These are phyloP conservation scores for Paracoccidioides lutzii DNA, from an alignment of 2,329 filamentous ascomycete species.

Conservation along the genomic window DNA sequence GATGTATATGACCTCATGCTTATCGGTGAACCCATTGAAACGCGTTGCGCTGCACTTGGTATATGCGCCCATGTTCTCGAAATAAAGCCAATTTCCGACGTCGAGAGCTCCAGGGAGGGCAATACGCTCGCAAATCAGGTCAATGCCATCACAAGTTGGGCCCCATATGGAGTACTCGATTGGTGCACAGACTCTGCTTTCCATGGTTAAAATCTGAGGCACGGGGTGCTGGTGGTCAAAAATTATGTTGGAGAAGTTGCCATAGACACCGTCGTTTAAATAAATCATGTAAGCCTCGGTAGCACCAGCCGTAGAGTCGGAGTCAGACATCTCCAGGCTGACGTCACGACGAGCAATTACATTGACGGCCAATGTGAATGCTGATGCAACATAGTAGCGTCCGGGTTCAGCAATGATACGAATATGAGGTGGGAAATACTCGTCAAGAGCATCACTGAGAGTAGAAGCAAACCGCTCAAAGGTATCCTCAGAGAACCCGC, in stretches of 20 bases:
- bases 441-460: conserved; percentile 65
- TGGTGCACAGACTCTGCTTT: conserved; percentile 45
- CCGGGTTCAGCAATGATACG: conserved; percentile 92
- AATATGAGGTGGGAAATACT: conserved; percentile 72
- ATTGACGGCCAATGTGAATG: conserved; percentile 90
- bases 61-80: conserved; percentile 97
- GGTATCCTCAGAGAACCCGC: conserved; percentile 79
- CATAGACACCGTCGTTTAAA: conserved; percentile 93
- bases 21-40: conserved; percentile 94
- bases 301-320: conserved; percentile 43
- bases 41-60: conserved; percentile 95
- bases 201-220: conserved; percentile 64
- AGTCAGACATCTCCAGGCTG: conserved; percentile 10
- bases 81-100: conserved; percentile 96
- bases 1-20: conserved; percentile 86
- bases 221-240: conserved; percentile 93
- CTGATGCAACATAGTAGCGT: conserved; percentile 85
- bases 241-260: conserved; percentile 98
- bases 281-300: conserved; percentile 81
- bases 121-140: conserved; percentile 77
- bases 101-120: conserved; percentile 65
- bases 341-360: conserved; percentile 91
- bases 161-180: conserved; percentile 95
- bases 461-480: conserved; percentile 84
- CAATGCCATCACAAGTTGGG: conserved; percentile 94